phyloP scores from a whole-genome alignment of 176 grass and related monocot genomes.

The Paspalum notatum region DNA sequence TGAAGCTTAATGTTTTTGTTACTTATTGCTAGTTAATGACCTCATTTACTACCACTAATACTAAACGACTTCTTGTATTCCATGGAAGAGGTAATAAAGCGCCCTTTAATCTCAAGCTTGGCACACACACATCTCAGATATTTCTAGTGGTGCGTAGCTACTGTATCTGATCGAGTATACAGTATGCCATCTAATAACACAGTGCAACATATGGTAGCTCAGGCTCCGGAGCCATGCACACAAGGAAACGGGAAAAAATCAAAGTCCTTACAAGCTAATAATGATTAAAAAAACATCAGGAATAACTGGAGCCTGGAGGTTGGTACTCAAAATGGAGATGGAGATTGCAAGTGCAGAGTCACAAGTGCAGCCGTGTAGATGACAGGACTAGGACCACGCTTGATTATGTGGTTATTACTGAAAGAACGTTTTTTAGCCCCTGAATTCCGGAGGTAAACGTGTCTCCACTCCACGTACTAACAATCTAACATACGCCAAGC shows the following conservation, averaged over 20 bases:
- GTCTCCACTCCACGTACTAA: not conserved
- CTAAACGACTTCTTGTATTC: constrained; percentile 38
- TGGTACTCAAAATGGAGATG: not conserved
- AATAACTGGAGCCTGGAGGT: not conserved
- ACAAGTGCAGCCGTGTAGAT: not conserved
- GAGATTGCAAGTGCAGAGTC: too few species aligned
- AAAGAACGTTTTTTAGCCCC: not conserved
- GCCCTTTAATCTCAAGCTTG: constrained; percentile 28
- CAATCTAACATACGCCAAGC: not conserved
- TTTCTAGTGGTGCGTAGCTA: not conserved
- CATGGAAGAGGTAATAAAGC: constrained; percentile 40
- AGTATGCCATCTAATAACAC: not conserved
- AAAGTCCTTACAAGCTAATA: too few species aligned
- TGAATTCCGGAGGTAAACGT: not conserved
- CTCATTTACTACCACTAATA: constrained; percentile 44
- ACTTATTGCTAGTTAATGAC: constrained; percentile 46
- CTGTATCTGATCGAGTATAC: not conserved
- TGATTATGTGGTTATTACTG: not conserved
- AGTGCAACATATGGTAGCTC: not conserved
- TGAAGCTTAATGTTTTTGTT: constrained; percentile 31
- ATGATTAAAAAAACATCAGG: not conserved
- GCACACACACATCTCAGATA: constrained; percentile 20
- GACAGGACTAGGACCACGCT: not conserved
- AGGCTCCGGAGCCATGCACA: too few species aligned
- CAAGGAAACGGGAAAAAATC: too few species aligned